phyloP scores from a whole-genome alignment of 78 protist genomes.

The Creolimax fragrantissima region DNA sequence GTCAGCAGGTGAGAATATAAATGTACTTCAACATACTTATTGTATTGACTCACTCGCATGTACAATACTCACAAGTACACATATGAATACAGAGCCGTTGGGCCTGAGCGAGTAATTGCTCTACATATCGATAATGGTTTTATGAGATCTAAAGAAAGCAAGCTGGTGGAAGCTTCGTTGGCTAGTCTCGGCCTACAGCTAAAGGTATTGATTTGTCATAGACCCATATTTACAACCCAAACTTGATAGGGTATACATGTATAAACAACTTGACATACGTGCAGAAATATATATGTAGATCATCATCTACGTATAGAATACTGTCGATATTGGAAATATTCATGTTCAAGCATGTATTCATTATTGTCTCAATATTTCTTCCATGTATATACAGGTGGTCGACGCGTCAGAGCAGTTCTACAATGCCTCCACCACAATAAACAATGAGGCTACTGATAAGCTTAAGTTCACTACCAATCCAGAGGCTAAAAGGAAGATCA shows the following conservation, averaged over 20 bases:
- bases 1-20: too few species aligned
- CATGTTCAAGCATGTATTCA: neutral
- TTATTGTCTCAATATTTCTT: neutral
- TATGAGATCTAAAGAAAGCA: conserved; percentile 55
- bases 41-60: too few species aligned
- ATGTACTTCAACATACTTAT: too few species aligned
- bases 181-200: neutral
- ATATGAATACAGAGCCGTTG: conserved; percentile 80
- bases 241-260: too few species aligned
- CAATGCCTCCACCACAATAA: conserved; percentile 54
- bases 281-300: neutral
- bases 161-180: neutral
- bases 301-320: neutral
- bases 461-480: conserved; percentile 17
- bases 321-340: neutral
- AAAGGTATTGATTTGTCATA: too few species aligned
- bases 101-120: conserved; percentile 64
- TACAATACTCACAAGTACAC: too few species aligned
- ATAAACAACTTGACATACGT: too few species aligned
- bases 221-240: too few species aligned
- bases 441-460: neutral
- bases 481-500: conserved; percentile 82
- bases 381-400: conserved; percentile 26
- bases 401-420: conserved; percentile 72
- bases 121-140: conserved; percentile 89